These are phyloP conservation scores for Acanthamoeba castellanii DNA, from an alignment of 208 protist species.

Conservation along the genomic window DNA sequence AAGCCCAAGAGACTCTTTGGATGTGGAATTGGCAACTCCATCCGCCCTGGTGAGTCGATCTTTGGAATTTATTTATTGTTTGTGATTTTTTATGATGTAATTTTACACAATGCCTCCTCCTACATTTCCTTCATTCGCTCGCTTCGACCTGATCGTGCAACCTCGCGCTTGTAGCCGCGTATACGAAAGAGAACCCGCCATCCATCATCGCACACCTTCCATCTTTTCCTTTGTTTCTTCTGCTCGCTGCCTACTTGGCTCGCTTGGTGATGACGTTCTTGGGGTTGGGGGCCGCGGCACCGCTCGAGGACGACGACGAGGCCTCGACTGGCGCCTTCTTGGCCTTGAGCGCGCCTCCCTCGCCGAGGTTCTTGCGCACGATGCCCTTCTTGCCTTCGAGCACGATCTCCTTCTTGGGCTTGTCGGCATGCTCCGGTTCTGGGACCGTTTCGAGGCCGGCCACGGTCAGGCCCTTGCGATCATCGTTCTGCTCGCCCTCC, in stretches of 20 bases:
- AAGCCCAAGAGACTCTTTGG: too few relatives aligned
- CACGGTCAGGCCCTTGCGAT: slow-evolving; percentile 41
- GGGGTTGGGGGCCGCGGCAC: background rate
- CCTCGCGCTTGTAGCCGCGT: background rate
- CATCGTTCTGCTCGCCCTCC: slow-evolving; percentile 22
- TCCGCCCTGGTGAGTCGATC: background rate
- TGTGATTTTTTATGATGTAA: background rate
- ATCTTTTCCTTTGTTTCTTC: background rate
- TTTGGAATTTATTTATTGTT: background rate
- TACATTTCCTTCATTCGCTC: background rate
- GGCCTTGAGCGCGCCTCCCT: background rate
- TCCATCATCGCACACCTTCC: background rate
- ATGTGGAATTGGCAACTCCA: too few relatives aligned
- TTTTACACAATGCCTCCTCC: background rate
- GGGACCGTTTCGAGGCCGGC: slow-evolving; percentile 45
- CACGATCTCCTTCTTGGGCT: slow-evolving; percentile 50
- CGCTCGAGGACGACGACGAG: background rate
- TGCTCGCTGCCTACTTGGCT: background rate
- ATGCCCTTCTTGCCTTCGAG: slow-evolving; percentile 42
- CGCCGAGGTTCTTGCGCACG: slow-evolving; percentile 42
- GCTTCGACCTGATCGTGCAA: background rate
- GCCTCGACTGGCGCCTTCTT: background rate
- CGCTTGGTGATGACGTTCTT: slow-evolving; percentile 54
- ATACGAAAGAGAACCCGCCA: too few relatives aligned
- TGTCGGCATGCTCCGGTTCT: slow-evolving; percentile 9